These are phyloP conservation scores for Apiospora koreana DNA, from an alignment of 2,329 filamentous ascomycete genomes.

Conservation along the genomic window DNA sequence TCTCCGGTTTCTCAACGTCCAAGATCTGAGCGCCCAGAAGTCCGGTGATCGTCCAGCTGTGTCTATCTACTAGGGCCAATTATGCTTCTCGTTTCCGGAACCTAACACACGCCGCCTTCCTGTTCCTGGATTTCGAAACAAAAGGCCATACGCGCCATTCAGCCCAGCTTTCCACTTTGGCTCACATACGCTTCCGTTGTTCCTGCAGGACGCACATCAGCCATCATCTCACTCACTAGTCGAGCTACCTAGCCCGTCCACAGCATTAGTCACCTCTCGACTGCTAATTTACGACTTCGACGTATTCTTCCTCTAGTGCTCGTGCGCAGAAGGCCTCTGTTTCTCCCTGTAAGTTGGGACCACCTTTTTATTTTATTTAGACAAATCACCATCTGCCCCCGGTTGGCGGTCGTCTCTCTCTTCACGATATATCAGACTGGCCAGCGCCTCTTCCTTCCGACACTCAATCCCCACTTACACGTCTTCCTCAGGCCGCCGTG, in stretches of 20 bases:
- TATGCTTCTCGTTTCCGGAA: constrained; percentile 34
- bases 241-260: constrained; percentile 25
- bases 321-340: constrained; percentile 25
- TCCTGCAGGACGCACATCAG: constrained; percentile 25
- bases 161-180: constrained; percentile 23
- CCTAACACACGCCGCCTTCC: constrained; percentile 32
- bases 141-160: constrained; percentile 21
- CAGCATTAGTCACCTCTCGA: constrained; percentile 24
- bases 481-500: constrained; percentile 11
- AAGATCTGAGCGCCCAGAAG: constrained; percentile 23
- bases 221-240: constrained; percentile 24
- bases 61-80: constrained; percentile 23
- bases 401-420: constrained; percentile 10
- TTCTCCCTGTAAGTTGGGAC: constrained; percentile 28
- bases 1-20: constrained; percentile 21
- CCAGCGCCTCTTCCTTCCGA: constrained; percentile 11
- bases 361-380: constrained; percentile 25
- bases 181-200: constrained; percentile 22
- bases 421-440: constrained; percentile 17
- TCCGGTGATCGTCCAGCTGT: constrained; percentile 19
- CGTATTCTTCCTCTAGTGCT: constrained; percentile 23
- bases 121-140: constrained; percentile 35
- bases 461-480: constrained; percentile 6
- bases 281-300: constrained; percentile 23
- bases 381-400: constrained; percentile 18